Evolutionary conservation across 2,329 filamentous ascomycete species (phyloP), one percentile per base, ranked within the genome.

Genomic region (Sclerotinia spermophila): DNA sequence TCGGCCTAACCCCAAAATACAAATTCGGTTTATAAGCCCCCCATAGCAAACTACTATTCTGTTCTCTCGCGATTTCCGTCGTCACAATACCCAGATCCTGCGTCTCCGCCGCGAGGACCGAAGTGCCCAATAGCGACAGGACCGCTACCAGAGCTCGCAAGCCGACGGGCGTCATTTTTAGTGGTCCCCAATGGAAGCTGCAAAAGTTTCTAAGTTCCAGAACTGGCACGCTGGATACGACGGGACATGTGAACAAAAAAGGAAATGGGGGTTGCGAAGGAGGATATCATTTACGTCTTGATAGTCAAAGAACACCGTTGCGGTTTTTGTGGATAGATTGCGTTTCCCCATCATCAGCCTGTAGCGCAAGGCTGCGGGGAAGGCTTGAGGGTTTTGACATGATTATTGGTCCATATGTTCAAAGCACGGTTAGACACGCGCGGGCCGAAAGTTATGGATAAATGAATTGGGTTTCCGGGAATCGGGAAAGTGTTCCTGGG

Each of bases 11-110:
- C 2, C 95, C 95, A 83, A 98, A 98, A 82, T 97, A 98, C 59
- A 98, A 82, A 78, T 97, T 97, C 0, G 95, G 92, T 76, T 93
- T 89, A 82, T 98, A 99, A 1, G 96, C 93, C 0, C 96, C 96
- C 96, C 96, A 99, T 83, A 98, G 85, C 76, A 99, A 85, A 78
- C 91, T 95, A 78, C 96, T 87, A 81, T 98, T 97, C 78, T 87
- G 88, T 35, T 74, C 73, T 38, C 78, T 69, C 10, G 75, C 77
- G 66, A 82, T 77, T 75, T 84, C 83, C 38, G 75, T 74, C 40
- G 75, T 75, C 35, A 77, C 64, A 38, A 78, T 76, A 4, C 74
- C 69, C 30, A 75, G 48, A 62, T 79, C 77, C 40, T 65, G 33
- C 21, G 45, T 35, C 67, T 76, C 77, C 71, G 74, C 75, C 56